Conservation (phyloP, 192 early-diverging fungal species). For the Allomyces macrogynus region DNA sequence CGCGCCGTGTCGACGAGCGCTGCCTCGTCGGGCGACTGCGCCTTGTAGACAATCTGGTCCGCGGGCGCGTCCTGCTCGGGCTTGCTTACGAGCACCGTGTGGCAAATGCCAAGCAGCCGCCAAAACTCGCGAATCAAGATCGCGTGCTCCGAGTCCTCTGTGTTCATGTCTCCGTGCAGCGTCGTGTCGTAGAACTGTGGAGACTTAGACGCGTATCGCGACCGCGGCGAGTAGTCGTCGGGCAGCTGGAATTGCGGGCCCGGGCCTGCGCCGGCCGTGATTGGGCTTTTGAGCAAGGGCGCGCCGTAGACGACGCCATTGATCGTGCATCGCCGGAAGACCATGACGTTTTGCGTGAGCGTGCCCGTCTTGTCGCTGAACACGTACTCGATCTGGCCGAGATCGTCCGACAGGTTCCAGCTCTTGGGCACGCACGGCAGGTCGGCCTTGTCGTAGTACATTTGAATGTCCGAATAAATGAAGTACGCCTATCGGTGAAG, state of each 20-base stretch:
- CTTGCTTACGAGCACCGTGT: slow-evolving; percentile 81
- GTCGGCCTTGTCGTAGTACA: slow-evolving; percentile 36
- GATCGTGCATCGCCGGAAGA: slow-evolving; percentile 84
- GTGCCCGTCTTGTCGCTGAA: slow-evolving; percentile 97
- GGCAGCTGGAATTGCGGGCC: slow-evolving; percentile 4
- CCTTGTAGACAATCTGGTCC: slow-evolving; percentile 28
- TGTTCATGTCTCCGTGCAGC: slow-evolving; percentile 15
- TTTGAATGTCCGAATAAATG: slow-evolving; percentile 75
- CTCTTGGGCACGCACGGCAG: slow-evolving; percentile 17
- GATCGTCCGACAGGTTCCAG: slow-evolving; percentile 91
- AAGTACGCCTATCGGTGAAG: slow-evolving; percentile 48
- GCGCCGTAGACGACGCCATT: slow-evolving; percentile 66
- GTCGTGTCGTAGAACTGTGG: slow-evolving; percentile 7
- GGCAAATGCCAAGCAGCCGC: slow-evolving; percentile 71
- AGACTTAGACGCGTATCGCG: neutral
- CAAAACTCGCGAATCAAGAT: slow-evolving; percentile 64
- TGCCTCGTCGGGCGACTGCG: slow-evolving; percentile 70
- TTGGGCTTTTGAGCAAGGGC: slow-evolving; percentile 13
- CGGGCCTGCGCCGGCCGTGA: slow-evolving; percentile 9
- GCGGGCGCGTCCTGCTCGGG: slow-evolving; percentile 10
- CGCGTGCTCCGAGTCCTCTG: slow-evolving; percentile 20
- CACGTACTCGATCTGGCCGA: slow-evolving; percentile 89
- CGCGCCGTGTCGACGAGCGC: slow-evolving; percentile 60
- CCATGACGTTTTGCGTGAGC: slow-evolving; percentile 87
- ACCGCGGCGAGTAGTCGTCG: slow-evolving; percentile 3